phyloP scores from a whole-genome alignment of 169 alveolate species.

The Eimeria praecox region DNA sequence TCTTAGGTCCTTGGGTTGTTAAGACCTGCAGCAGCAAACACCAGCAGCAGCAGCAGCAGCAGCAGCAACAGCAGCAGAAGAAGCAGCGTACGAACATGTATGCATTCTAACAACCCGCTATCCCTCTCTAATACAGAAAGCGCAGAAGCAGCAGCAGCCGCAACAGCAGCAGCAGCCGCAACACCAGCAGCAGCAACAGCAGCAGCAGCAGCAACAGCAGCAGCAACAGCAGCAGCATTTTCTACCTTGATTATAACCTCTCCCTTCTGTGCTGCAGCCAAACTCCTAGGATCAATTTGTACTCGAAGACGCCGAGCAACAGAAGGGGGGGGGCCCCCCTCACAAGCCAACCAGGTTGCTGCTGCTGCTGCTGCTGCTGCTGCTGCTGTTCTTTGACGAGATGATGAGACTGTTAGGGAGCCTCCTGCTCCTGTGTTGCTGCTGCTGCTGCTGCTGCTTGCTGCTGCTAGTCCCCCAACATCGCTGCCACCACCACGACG shows the following conservation, averaged over 20 bases:
- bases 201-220: slow-evolving; percentile 34
- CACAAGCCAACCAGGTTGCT: slow-evolving; percentile 24
- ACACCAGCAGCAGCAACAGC: slow-evolving; percentile 2
- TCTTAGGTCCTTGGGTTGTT: slow-evolving; percentile 30
- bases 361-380: background rate
- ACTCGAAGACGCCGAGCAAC: slow-evolving; percentile 38
- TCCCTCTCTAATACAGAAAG: background rate
- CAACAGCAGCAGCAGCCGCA: slow-evolving; percentile 11
- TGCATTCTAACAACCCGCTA: background rate
- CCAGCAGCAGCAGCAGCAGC: slow-evolving; percentile 22
- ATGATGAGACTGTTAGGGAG: background rate
- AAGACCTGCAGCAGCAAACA: slow-evolving; percentile 10
- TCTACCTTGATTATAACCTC: slow-evolving; percentile 55
- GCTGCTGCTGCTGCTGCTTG: background rate
- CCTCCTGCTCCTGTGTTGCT: background rate
- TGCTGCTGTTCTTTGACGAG: background rate
- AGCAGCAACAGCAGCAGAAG: slow-evolving; percentile 16
- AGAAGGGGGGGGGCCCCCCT: slow-evolving; percentile 62
- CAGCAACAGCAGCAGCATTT: background rate
- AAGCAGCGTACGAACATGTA: background rate
- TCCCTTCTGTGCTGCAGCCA: slow-evolving; percentile 58
- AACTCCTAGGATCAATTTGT: slow-evolving; percentile 34
- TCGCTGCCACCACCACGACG: background rate
- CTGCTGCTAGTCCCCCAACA: background rate
- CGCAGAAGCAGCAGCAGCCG: background rate